Base-by-base conservation (phyloP, 108 stramenopile species). In the Schizochytrium sp. region DNA sequence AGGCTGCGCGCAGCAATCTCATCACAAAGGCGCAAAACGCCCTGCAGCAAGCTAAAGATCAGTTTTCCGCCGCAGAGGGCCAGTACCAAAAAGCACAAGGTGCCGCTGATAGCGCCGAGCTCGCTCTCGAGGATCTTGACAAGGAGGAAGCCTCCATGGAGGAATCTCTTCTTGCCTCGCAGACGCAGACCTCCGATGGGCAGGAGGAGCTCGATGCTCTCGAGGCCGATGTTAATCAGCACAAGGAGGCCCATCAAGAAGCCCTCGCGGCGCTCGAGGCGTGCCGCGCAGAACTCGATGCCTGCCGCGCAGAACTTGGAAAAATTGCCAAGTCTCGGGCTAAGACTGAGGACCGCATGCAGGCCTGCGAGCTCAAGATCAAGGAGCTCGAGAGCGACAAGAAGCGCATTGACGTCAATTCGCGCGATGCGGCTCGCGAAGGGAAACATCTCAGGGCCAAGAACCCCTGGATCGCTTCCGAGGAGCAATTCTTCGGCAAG, bases 381-480 rank as follows among this genome's bases (percentile, higher is more conserved):
- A 97, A 98, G 92, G 98, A 98, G 90, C 83, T 97, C 51, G 90
- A 91, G 6, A 92, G 96, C 69, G 69, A 91, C 47, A 94, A 96
- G 72, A 44, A 93, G 45, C 93, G 94, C 72, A 90, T 95, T 28
- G 90, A 97, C 72, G 95, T 96, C 83, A 97, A 97, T 63, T 90
- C 93, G 63, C 88, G 69, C 25, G 87, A 87, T 21, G 51, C 58
- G 5, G 53, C 87, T 8, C 10, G 23, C 19, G 57, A 55, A 18
- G 87, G 19, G 28, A 23, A 87, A 23, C 55, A 51, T 4, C n/a
- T 99, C 89, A 44, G 93, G 63, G 94, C 93, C 89, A 94, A 97
- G 44, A 91, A 98, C 92, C 87, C 96, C 5, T 99, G 99, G 99
- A 98, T 99, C 89, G 97, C 95, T 69, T 93, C 92, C 51, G 97